Evolutionary conservation across 2,329 filamentous ascomycete genomes (phyloP).

Genomic region (Xylaria sp.): DNA sequence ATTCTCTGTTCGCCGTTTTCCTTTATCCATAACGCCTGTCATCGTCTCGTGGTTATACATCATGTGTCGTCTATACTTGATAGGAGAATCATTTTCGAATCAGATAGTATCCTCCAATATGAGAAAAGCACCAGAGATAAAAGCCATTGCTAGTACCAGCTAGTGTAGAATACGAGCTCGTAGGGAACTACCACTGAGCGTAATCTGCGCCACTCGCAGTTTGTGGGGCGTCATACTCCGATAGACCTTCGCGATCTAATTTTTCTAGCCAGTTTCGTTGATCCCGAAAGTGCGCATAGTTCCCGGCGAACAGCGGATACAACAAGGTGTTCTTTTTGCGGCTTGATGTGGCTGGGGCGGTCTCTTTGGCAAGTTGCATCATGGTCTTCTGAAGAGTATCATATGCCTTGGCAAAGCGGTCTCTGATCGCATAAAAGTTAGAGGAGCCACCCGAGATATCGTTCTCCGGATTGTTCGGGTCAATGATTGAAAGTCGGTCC

Average conservation of each 20-base stretch:
- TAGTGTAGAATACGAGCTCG: not conserved
- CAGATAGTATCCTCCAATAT: not conserved
- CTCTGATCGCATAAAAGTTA: constrained; percentile 74
- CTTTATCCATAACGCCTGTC: constrained; percentile 27
- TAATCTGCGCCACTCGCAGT: not conserved
- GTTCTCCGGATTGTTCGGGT: constrained; percentile 86
- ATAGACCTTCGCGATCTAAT: constrained; percentile 57
- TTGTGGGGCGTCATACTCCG: constrained; percentile 11
- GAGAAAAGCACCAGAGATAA: not conserved
- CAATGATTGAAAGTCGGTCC: constrained; percentile 85
- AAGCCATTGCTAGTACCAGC: not conserved
- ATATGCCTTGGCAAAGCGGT: constrained; percentile 76
- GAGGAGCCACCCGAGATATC: constrained; percentile 90
- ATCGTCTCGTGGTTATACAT: constrained; percentile 21
- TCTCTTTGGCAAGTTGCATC: constrained; percentile 57
- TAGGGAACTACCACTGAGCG: constrained; percentile 8
- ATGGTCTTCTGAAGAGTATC: constrained; percentile 68
- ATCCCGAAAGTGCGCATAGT: constrained; percentile 59
- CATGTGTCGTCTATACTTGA: constrained; percentile 3
- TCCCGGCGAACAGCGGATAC: constrained; percentile 76
- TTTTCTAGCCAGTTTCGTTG: constrained; percentile 62
- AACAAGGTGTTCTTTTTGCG: constrained; percentile 68
- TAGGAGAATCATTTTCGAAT: not conserved
- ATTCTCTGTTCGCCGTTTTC: constrained; percentile 28
- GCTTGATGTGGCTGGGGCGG: constrained; percentile 45